Base-by-base conservation (phyloP, 2,329 filamentous ascomycete genomes). In the Nectriaceae sp. region DNA sequence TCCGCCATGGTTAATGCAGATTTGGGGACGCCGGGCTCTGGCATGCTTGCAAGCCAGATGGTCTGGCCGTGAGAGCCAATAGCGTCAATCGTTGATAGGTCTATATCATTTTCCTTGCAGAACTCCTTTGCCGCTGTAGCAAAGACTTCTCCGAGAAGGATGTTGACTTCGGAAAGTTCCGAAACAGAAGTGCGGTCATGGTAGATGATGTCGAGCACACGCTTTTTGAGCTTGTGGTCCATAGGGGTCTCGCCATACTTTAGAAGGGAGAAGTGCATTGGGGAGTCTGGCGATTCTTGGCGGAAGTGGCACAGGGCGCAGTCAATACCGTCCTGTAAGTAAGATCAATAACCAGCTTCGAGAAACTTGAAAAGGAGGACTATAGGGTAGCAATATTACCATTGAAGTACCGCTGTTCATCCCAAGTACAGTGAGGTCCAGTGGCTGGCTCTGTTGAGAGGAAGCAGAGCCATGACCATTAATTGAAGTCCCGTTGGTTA, bases 11-110 rank as follows among this genome's bases (percentile, higher is more conserved):
- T 80, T 42, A 82, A 64, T 15, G 77, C 75, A 35, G 74, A 76
- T 35, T 70, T 71, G 22, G 69, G 72, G 44, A 77, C 70, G 8
- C 71, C 74, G 21, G 56, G 47, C 42, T 76, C 70, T 0, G 79
- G 77, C 77, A 81, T 80, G 44, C 72, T 75, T 15, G 77, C 67
- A 5, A 82, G 67, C 77, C 77, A 83, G 54, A 80, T 80, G 10
- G 79, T 83, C 64, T 83, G 79, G 13, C 80, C 79, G 54, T 84
- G 79, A 3, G 78, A 80, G 20, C 79, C 79, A 31, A 84, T 72
- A 19, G 72, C 72, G 53, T 84, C 79, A 50, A 84, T 75, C 6
- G 69, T 69, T 15, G 67, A 61, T 18, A 75, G 63, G 11, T 72
- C 56, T 36, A 82, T 64, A 19, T 65, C 54, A 40, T 78, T 61